Conservation (phyloP, 1,139 yeast species). For the Spathaspora sp. region DNA sequence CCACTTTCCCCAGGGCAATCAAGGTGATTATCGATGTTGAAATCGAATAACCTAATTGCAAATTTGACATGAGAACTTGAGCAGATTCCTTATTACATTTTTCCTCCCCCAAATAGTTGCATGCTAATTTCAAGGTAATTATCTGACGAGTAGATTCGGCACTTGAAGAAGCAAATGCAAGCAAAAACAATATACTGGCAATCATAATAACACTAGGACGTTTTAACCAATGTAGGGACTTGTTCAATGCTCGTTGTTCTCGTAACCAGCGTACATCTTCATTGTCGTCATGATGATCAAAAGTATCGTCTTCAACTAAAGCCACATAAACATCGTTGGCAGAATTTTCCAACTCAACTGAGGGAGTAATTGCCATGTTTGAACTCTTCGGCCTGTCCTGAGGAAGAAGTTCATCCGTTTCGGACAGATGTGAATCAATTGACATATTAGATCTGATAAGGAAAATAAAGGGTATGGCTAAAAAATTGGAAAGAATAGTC, state of each 20-base stretch:
- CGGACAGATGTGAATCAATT: neutral
- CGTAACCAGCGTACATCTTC: constrained; percentile 41
- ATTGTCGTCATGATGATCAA: constrained; percentile 25
- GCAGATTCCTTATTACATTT: constrained; percentile 32
- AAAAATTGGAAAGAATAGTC: neutral
- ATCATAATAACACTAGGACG: constrained; percentile 37
- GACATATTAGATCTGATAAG: neutral
- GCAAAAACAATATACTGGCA: constrained; percentile 25
- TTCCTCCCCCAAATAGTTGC: constrained; percentile 26
- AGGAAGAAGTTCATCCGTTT: neutral
- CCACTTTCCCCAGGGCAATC: constrained; percentile 48
- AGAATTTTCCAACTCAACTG: constrained; percentile 20
- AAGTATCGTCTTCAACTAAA: constrained; percentile 26
- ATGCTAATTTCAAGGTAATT: constrained; percentile 36
- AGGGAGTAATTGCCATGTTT: constrained; percentile 3
- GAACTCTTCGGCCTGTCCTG: neutral
- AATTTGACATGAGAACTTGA: constrained; percentile 38
- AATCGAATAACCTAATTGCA: constrained; percentile 29
- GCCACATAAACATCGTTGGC: constrained; percentile 33
- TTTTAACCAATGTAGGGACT: constrained; percentile 33
- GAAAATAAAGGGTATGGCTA: neutral
- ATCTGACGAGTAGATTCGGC: constrained; percentile 38
- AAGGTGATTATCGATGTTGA: constrained; percentile 31
- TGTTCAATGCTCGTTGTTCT: constrained; percentile 36
- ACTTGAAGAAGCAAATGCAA: constrained; percentile 28